phyloP scores from a whole-genome alignment of 352 stramenopile species.

The Bremia lactucae region DNA sequence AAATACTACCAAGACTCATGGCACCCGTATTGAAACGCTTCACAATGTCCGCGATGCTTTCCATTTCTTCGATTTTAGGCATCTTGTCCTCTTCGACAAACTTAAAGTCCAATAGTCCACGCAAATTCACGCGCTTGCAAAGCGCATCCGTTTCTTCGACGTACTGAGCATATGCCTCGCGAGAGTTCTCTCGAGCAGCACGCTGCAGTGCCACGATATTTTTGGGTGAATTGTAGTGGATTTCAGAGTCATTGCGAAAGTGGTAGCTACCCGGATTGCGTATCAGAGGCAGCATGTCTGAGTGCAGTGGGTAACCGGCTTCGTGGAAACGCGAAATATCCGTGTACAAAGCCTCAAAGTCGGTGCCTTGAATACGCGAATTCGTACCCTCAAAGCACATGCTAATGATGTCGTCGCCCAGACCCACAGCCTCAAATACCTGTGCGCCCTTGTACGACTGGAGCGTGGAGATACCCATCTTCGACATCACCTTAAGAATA shows the following conservation, averaged over 20 bases:
- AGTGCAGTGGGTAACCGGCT: slow-evolving; percentile 76
- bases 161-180: slow-evolving; percentile 90
- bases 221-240: slow-evolving; percentile 93
- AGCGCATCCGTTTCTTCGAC: slow-evolving; percentile 84
- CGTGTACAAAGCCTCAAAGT: slow-evolving; percentile 92
- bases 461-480: slow-evolving; percentile 95
- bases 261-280: slow-evolving; percentile 93
- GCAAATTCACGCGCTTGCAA: slow-evolving; percentile 86
- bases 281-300: slow-evolving; percentile 76
- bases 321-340: slow-evolving; percentile 91
- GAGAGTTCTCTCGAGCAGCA: slow-evolving; percentile 87
- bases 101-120: slow-evolving; percentile 92
- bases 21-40: slow-evolving; percentile 94
- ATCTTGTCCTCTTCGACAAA: slow-evolving; percentile 85
- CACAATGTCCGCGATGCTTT: slow-evolving; percentile 88
- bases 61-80: slow-evolving; percentile 87
- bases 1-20: slow-evolving; percentile 95
- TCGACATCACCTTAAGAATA: slow-evolving; percentile 81
- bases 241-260: slow-evolving; percentile 89
- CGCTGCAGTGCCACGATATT: slow-evolving; percentile 92
- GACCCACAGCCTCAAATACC: slow-evolving; percentile 93
- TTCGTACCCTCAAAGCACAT: slow-evolving; percentile 82
- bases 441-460: slow-evolving; percentile 93
- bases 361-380: slow-evolving; percentile 87
- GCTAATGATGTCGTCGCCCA: slow-evolving; percentile 88